These are phyloP conservation scores for Strigomonas oncopelti DNA, from an alignment of 208 protist genomes.

Conservation along the genomic window DNA sequence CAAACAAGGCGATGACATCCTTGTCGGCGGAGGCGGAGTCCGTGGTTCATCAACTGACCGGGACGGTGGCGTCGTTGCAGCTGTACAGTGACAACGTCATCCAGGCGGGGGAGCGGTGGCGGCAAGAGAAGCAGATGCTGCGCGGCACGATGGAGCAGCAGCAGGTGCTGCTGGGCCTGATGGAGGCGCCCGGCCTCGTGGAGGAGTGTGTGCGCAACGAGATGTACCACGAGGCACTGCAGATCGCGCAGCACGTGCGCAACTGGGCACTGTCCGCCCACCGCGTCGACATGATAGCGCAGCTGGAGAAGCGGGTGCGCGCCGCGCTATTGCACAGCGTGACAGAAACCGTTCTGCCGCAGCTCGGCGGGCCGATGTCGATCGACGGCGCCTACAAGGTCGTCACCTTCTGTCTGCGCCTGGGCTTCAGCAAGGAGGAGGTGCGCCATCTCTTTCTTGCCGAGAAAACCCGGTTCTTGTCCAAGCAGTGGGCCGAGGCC, in stretches of 20 bases:
- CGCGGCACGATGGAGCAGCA: conserved; percentile 46
- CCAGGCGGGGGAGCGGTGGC: conserved; percentile 43
- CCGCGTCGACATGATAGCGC: conserved; percentile 29
- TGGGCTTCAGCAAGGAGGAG: conserved; percentile 29
- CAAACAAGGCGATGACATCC: conserved; percentile 37
- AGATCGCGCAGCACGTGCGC: conserved; percentile 66
- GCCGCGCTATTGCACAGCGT: conserved; percentile 37
- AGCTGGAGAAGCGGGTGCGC: conserved; percentile 23
- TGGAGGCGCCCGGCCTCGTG: conserved; percentile 64
- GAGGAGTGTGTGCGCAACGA: conserved; percentile 62
- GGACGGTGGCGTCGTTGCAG: conserved; percentile 51
- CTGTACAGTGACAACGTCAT: conserved; percentile 37
- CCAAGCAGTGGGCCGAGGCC: conserved; percentile 40
- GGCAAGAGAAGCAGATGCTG: conserved; percentile 49
- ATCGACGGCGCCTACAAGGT: conserved; percentile 67
- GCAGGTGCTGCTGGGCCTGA: conserved; percentile 61
- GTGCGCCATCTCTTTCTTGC: conserved; percentile 58
- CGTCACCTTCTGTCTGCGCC: conserved; percentile 51
- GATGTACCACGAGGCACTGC: conserved; percentile 79
- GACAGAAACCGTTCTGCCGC: conserved; percentile 47
- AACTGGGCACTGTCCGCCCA: conserved; percentile 33
- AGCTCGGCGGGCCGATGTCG: conserved; percentile 52
- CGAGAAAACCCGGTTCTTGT: conserved; percentile 41
- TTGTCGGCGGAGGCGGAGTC: conserved; percentile 32
- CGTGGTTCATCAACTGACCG: conserved; percentile 36